These are phyloP conservation scores for Cyclotella cryptica DNA, from an alignment of 108 stramenopile species.

Conservation along the genomic window DNA sequence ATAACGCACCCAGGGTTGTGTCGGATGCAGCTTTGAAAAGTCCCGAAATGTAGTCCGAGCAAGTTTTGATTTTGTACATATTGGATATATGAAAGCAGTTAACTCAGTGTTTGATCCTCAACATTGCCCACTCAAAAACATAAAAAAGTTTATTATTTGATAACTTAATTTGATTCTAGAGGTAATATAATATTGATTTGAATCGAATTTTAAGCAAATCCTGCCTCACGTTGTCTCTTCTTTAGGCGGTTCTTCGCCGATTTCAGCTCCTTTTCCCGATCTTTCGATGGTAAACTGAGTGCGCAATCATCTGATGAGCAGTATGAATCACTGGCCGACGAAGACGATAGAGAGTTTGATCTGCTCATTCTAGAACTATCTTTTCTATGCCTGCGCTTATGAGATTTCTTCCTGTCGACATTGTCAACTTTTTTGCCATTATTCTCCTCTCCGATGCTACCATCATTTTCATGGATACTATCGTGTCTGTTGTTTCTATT, in stretches of 20 bases:
- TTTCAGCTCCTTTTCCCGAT: too few species aligned
- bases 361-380: background rate
- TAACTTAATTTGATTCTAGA: too few species aligned
- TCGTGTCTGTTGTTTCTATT: background rate
- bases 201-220: too few species aligned
- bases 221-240: too few species aligned
- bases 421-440: background rate
- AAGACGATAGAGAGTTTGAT: background rate
- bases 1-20: background rate
- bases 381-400: background rate
- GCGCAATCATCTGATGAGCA: too few species aligned
- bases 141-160: too few species aligned
- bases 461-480: background rate
- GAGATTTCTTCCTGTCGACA: background rate
- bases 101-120: too few species aligned
- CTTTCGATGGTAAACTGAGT: too few species aligned
- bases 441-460: background rate
- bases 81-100: too few species aligned
- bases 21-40: background rate
- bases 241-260: too few species aligned
- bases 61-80: slow-evolving; percentile 7
- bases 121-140: too few species aligned
- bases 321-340: background rate
- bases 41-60: background rate
- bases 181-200: too few species aligned